These are phyloP conservation scores for Fomitopsis serialis DNA, from an alignment of 768 basidiomycete genomes.

Conservation along the genomic window DNA sequence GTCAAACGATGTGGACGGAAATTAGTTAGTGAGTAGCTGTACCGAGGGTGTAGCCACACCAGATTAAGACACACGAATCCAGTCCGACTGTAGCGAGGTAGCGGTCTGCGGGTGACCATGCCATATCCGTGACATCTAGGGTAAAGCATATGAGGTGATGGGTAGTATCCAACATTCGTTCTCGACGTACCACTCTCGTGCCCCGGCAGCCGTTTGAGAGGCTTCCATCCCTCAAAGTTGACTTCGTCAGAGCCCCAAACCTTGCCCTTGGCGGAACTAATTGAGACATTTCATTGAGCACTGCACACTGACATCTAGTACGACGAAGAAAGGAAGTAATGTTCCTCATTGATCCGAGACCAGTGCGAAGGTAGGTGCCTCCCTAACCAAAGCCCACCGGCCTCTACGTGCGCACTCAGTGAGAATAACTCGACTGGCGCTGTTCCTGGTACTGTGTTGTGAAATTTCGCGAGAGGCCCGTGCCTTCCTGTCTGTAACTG, in stretches of 20 bases:
- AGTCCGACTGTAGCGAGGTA: constrained; percentile 92
- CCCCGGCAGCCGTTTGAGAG: constrained; percentile 83
- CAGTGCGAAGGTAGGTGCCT: no score
- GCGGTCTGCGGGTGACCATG: constrained; percentile 91
- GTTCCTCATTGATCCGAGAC: no score
- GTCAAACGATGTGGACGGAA: no score
- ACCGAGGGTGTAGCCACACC: constrained; percentile 93
- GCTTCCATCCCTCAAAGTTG: constrained; percentile 97
- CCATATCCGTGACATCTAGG: constrained; percentile 89
- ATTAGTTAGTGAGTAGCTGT: constrained; percentile 14
- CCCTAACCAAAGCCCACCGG: no score
- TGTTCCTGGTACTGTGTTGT: no score
- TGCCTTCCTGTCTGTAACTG: no score
- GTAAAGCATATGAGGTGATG: not conserved
- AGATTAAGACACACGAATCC: constrained; percentile 87
- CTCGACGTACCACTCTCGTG: constrained; percentile 91
- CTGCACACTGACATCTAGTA: no score
- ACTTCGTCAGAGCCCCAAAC: constrained; percentile 94
- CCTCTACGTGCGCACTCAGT: no score
- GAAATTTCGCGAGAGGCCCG: not conserved
- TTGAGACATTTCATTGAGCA: no score
- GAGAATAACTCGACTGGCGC: no score
- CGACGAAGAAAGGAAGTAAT: no score
- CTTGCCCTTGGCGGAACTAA: constrained; percentile 75
- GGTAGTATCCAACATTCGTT: no score